Conservation (phyloP, 192 early-diverging fungal genomes). For the Podila verticillata region DNA sequence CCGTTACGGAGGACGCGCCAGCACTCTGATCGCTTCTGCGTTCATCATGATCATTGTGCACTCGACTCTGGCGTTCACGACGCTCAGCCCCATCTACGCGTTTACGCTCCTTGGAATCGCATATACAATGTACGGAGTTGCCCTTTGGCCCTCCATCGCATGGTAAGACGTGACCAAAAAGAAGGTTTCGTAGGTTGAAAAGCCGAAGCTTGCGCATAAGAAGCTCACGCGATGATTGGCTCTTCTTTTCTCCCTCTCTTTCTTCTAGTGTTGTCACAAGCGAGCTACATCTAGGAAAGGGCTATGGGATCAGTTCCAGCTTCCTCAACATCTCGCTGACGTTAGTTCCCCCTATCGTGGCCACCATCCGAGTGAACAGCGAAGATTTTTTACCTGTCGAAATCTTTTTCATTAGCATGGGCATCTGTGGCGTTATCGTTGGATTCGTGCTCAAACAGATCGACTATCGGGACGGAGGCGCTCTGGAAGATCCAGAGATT, state of each 20-base stretch:
- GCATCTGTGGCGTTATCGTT: slow-evolving; percentile 27
- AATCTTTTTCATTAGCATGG: slow-evolving; percentile 49
- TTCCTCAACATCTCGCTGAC: slow-evolving; percentile 69
- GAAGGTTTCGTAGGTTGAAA: neutral
- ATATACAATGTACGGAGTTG: slow-evolving; percentile 65
- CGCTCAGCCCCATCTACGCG: slow-evolving; percentile 53
- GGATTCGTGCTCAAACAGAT: slow-evolving; percentile 27
- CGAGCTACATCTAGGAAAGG: slow-evolving; percentile 69
- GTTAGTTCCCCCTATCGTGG: slow-evolving; percentile 67
- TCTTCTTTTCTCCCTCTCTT: no score
- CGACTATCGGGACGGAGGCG: slow-evolving; percentile 28
- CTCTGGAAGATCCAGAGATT: slow-evolving; percentile 37
- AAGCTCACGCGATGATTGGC: neutral
- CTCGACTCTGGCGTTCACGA: slow-evolving; percentile 57
- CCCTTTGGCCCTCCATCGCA: slow-evolving; percentile 74
- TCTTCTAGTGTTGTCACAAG: slow-evolving; percentile 56
- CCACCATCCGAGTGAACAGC: slow-evolving; percentile 55
- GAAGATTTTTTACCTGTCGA: slow-evolving; percentile 45
- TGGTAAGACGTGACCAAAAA: slow-evolving; percentile 18
- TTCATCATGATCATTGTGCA: slow-evolving; percentile 59
- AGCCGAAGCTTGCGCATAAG: neutral
- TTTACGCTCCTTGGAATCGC: slow-evolving; percentile 65
- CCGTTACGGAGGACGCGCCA: slow-evolving; percentile 59
- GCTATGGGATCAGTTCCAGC: slow-evolving; percentile 69
- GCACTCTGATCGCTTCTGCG: slow-evolving; percentile 54